Evolutionary conservation across 495 filamentous ascomycete species (phyloP), one percentile per base, ranked within the genome.

Genomic region (Neurospora sp.): DNA sequence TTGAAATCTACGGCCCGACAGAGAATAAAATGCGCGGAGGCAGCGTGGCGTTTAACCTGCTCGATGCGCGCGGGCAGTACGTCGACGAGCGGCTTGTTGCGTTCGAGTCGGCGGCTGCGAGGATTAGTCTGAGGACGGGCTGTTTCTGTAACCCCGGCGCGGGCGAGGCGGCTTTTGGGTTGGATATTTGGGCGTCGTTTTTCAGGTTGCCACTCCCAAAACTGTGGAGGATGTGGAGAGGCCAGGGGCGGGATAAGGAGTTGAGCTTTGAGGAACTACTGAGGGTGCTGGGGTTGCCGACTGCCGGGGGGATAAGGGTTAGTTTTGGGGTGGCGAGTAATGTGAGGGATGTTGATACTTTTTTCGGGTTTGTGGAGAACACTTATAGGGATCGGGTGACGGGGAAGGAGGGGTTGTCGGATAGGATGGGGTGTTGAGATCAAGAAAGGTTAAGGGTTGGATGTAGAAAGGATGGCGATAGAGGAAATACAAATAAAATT

Each of bases 141-240:
- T 87, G 85, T 61, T 83, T 91, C 38, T 91, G 89, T 75, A 91
- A 91, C 73, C 89, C 89, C 0, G 89, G 88, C 5, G 89, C 74
- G 3, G 78, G 76, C 12, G 79, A 82, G 70, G 71, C 70, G 5
- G 77, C 78, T 10, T 73, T 81, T 1, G 75, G 69, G 12, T 7
- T 81, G 40, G 69, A 69, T 44, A 18, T 65, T 5, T 35, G 53
- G 53, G 12, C 22, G 53, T 65, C 53, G 53, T 65, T 65, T 0
- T 16, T 4, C 0, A 35, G 27, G 6, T 2, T 65, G 12, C 53
- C 53, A 2, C 7, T 39, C 0, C 31, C 37, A 10, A 11, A 20
- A 1, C 7, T 80, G 31, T 22, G 71, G n/a, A 72, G 46, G 11
- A 53, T 81, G 70, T 39, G 68, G 2, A 65, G 53, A 1, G 53